Evolutionary conservation across 202 grass and related monocot species (phyloP).

Genomic region (Cymbopogon flexuosus): DNA sequence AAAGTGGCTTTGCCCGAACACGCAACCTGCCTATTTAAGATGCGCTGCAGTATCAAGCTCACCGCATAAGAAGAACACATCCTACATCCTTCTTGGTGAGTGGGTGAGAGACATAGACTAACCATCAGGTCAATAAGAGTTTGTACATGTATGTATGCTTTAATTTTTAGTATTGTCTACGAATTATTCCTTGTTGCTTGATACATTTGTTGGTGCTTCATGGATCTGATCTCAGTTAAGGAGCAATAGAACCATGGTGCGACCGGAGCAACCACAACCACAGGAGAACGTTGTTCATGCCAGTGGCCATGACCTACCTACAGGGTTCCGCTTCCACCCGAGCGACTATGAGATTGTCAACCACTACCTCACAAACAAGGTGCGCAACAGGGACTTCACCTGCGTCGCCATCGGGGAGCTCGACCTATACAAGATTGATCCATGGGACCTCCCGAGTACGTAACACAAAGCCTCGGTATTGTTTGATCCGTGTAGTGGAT

Average conservation of each 20-base stretch:
- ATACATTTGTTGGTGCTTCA: too few species aligned
- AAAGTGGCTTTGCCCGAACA: too few species aligned
- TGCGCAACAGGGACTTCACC: neutral
- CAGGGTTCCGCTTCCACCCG: conserved; percentile 44
- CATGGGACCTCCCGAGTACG: neutral
- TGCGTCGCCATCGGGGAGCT: conserved; percentile 34
- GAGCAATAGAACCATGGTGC: neutral
- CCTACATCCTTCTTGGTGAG: too few species aligned
- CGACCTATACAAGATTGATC: conserved; percentile 44
- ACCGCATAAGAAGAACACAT: too few species aligned
- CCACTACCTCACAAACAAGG: conserved; percentile 44
- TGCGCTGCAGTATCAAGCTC: too few species aligned
- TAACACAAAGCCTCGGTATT: too few species aligned
- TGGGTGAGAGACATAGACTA: too few species aligned
- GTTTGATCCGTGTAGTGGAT: neutral
- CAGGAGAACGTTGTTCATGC: neutral
- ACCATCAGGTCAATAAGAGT: too few species aligned
- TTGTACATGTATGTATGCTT: too few species aligned
- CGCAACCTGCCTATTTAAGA: too few species aligned
- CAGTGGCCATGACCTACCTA: conserved; percentile 1
- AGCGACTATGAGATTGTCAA: conserved; percentile 44
- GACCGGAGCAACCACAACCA: neutral
- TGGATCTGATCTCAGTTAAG: neutral
- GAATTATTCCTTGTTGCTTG: too few species aligned
- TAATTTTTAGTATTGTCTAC: too few species aligned